Evolutionary conservation across 768 basidiomycete genomes (phyloP).

Genomic region (Melanogaster broomeanus): DNA sequence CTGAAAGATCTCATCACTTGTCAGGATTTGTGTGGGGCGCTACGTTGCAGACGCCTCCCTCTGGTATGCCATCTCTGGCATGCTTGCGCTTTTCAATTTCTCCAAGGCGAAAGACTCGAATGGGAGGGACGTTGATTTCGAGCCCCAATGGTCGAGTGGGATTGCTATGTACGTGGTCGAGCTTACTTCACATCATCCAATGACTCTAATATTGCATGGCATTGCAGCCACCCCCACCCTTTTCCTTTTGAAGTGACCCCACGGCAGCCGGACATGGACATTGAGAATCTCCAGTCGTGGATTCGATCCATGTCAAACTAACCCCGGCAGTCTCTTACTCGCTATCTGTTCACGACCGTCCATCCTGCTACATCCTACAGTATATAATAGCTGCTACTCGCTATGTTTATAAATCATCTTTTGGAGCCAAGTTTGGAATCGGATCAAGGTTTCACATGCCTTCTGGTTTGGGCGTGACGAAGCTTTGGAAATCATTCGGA

Average conservation of each 20-base stretch:
- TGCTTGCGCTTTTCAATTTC: constrained; percentile 31
- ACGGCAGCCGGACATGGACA: constrained; percentile 1
- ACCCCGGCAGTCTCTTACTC: background rate
- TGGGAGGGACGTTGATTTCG: constrained; percentile 24
- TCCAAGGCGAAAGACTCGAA: constrained; percentile 20
- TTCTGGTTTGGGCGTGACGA: too few species aligned
- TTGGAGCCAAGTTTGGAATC: too few species aligned
- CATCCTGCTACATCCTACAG: too few species aligned
- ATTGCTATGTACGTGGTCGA: constrained; percentile 13
- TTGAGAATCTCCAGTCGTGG: constrained; percentile 6
- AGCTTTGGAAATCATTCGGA: too few species aligned
- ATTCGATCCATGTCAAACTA: background rate
- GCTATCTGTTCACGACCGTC: background rate
- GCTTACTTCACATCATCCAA: too few species aligned
- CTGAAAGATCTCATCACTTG: background rate
- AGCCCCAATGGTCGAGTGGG: constrained; percentile 15
- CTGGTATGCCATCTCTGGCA: constrained; percentile 27
- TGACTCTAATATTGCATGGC: background rate
- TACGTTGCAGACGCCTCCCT: constrained; percentile 28
- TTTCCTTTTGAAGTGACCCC: constrained; percentile 15
- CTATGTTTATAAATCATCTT: too few species aligned
- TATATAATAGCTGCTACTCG: too few species aligned
- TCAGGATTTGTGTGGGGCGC: constrained; percentile 25
- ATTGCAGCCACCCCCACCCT: constrained; percentile 13
- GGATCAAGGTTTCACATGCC: too few species aligned